Evolutionary conservation across 495 filamentous ascomycete species (phyloP), one percentile per base, ranked within the genome.

Genomic region (Daldinia childiae): DNA sequence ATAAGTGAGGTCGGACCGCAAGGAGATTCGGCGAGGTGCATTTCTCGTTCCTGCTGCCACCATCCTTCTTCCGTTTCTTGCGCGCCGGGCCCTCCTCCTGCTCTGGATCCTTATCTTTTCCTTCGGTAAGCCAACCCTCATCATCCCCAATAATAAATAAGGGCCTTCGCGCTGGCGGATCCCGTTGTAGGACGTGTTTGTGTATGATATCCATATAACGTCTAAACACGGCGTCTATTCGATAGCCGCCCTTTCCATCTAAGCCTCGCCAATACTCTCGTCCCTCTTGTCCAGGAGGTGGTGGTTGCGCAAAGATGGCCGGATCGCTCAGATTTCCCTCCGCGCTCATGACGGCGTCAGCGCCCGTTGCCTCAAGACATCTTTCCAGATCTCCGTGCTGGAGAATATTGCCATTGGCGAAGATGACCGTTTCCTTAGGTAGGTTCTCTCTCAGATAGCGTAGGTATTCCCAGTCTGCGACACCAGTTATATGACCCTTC

Each of bases 331-430:
- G 85, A 74, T 97, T 97, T 1, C 93, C 95, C 74, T 99, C 95
- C 1, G 95, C 95, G 68, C 89, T 93, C 95, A 99, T 98, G 34
- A 99, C 90, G 14, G 87, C 95, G 79, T 99, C 95, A 1, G 90
- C 95, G 14, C 93, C 93, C 0, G 95, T 99, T n/a, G 83, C 90
- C 65, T 88, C 85, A 14, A 98, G 80, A 74, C 95, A 99, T 34
- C 77, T 77, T 36, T 89, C 86, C n/a, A 98, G 81, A 77, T 98
- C 96, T 1, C 87, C 91, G 62, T 92, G 85, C 78, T 90, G 89
- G 64, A 99, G 85, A 36, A 97, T 91, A 74, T 98, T 98, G 15
- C 95, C 95, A 76, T 99, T 99, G 14, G 95, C 94, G 76, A 99
- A 97, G 8, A 99, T 88, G 8, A 99, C 95, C 39, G 93, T 93